Conservation (phyloP, 768 basidiomycete species). For the Kwoniella pini region DNA sequence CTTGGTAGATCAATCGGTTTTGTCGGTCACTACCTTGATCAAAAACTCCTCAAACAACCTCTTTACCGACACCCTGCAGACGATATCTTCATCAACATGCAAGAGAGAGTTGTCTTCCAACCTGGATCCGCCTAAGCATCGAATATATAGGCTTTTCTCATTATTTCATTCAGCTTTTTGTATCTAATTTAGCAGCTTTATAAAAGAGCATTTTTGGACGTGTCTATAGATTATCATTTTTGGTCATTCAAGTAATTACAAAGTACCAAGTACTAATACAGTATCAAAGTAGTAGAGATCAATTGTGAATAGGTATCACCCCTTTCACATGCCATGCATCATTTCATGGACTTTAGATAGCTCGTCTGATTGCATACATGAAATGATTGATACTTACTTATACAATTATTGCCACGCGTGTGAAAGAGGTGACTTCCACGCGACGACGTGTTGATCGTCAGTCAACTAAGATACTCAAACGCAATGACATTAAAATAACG, state of each 20-base stretch:
- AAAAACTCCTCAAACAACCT: slow-evolving; percentile 89
- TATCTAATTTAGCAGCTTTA: background rate
- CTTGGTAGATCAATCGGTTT: slow-evolving; percentile 97
- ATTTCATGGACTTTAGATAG: slow-evolving; percentile 6
- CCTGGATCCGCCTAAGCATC: slow-evolving; percentile 26
- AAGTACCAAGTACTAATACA: background rate
- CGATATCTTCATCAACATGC: slow-evolving; percentile 45
- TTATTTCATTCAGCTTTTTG: background rate
- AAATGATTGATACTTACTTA: background rate
- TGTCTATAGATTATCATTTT: slow-evolving; percentile 5
- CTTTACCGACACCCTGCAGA: slow-evolving; percentile 67
- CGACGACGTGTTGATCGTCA: slow-evolving; percentile 12
- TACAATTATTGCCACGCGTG: background rate
- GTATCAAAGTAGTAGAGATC: background rate
- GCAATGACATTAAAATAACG: background rate
- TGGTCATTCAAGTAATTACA: background rate
- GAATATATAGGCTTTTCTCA: too few relatives aligned
- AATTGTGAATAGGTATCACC: background rate
- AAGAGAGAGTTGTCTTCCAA: slow-evolving; percentile 45
- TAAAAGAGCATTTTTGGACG: background rate
- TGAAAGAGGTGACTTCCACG: background rate
- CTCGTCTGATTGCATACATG: background rate
- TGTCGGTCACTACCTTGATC: slow-evolving; percentile 94
- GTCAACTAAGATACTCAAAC: background rate
- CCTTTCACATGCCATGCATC: slow-evolving; percentile 3